Base-by-base conservation (phyloP, 805 yeast genomes). In the Monosporozyma solicola region DNA sequence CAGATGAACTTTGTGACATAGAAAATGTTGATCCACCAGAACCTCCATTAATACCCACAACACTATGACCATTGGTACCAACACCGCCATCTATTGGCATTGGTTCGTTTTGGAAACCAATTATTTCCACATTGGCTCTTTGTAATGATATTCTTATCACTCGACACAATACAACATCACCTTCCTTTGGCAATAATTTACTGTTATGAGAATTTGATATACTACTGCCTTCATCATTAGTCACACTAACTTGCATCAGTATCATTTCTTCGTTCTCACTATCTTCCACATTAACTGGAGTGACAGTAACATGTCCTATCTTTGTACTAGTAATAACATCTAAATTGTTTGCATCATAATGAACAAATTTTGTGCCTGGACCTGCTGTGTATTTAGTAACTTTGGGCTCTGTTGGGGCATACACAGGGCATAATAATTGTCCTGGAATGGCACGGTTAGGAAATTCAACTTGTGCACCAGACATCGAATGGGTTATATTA, bases 61-160 rank as follows among this genome's bases (percentile, higher is more conserved):
- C 54, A 16, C 73, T 72, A 25, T 64, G 54, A 1, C 81, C 83
- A 59, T 77, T 80, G 41, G 81, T 72, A 1, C 92, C 95, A 3
- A 82, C 71, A 1, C 90, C 92, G 41, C 79, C 73, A 59, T 86
- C 94, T 22, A 75, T 69, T 7, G 80, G 68, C 6, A 81, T 74
- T 54, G 77, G 75, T 3, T 83, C 84, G 44, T 75, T 74, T 39
- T 86, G 92, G 3, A 85, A 83, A 0, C 78, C 84, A 41, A 80
- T 61, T 16, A 94, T 87, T 59, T 90, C 97, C 45, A 88, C 84
- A 61, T 76, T 76, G 1, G 90, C 95, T 66, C 91, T 91, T 53
- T 78, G 80, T 43, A 75, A 70, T 8, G 82, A 77, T 41, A 91
- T 75, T 59, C 83, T 79, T 27, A 84, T 80, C 25, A 94, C 85